Percentiles rank a stretch among this genome's conserved stretches.
Evolutionary conservation across 768 basidiomycete species (phyloP).

Genomic region (Glaciozyma martinii): DNA sequence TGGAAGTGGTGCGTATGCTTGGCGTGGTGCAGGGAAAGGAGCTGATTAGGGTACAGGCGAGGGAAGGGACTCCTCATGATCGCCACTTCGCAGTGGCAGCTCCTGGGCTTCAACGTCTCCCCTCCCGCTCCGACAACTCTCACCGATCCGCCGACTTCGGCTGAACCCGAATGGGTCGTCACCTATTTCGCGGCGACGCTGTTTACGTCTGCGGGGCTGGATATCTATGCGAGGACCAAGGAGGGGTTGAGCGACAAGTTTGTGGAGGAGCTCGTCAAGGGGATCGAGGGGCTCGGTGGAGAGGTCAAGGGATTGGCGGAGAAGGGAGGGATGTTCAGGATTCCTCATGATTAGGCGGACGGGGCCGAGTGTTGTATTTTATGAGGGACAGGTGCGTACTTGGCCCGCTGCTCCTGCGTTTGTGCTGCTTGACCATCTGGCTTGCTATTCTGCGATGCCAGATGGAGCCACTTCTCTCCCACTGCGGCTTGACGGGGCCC

Average conservation of each 20-base stretch:
- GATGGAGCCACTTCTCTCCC: too few species aligned
- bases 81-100: constrained; percentile 43
- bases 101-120: constrained; percentile 38
- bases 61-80: constrained; percentile 42
- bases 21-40: neutral
- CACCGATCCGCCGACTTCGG: neutral
- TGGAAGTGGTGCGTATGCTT: constrained; percentile 16
- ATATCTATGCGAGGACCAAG: constrained; percentile 39
- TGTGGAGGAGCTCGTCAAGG: constrained; percentile 24
- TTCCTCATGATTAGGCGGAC: constrained; percentile 1
- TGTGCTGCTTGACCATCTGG: too few species aligned
- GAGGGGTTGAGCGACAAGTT: constrained; percentile 18
- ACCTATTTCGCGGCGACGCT: constrained; percentile 45
- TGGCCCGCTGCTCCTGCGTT: too few species aligned
- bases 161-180: constrained; percentile 33
- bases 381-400: too few species aligned
- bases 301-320: constrained; percentile 31
- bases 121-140: neutral
- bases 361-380: neutral
- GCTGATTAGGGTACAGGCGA: constrained; percentile 38
- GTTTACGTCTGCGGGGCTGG: constrained; percentile 46
- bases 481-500: too few species aligned
- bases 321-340: constrained; percentile 14
- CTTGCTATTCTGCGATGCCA: too few species aligned
- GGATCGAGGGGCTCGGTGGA: constrained; percentile 30